A percentile compares a stretch with the other conserved stretches of the same genome.
Conservation (phyloP, 2,329 filamentous ascomycete genomes). For the Fusarium pininemorale region DNA sequence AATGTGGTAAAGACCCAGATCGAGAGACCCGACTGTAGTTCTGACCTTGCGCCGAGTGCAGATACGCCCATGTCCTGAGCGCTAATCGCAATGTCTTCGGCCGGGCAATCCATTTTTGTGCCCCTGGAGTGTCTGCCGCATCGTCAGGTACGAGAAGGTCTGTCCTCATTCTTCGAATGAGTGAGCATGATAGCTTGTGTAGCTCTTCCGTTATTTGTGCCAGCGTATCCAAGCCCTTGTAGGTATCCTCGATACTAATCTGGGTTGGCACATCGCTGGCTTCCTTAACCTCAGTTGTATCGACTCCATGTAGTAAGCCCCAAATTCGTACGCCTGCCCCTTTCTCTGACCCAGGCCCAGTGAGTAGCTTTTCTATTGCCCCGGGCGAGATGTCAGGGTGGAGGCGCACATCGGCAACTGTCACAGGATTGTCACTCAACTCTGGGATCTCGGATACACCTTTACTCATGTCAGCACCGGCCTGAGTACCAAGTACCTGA, state of each 20-base stretch:
- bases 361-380: constrained; percentile 73
- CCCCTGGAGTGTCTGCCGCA: constrained; percentile 43
- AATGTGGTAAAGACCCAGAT: constrained; percentile 76
- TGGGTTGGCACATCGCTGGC: constrained; percentile 80
- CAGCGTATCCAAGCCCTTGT: constrained; percentile 73
- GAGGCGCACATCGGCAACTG: constrained; percentile 71
- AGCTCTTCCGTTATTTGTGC: constrained; percentile 74
- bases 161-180: constrained; percentile 79
- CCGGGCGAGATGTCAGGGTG: constrained; percentile 70
- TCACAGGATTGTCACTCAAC: constrained; percentile 59
- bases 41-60: constrained; percentile 57
- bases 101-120: constrained; percentile 75
- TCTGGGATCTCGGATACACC: constrained; percentile 44
- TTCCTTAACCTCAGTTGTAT: constrained; percentile 76
- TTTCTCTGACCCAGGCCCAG: constrained; percentile 73
- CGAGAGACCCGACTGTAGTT: constrained; percentile 77
- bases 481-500: constrained; percentile 61
- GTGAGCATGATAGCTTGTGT: constrained; percentile 70
- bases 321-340: constrained; percentile 79
- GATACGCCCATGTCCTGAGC: constrained; percentile 67
- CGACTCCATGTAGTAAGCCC: constrained; percentile 82
- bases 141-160: constrained; percentile 72
- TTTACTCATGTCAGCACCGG: constrained; percentile 51
- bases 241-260: constrained; percentile 96
- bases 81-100: constrained; percentile 85